phyloP scores from a whole-genome alignment of 2,329 filamentous ascomycete genomes.

The Alternaria gansuensis region DNA sequence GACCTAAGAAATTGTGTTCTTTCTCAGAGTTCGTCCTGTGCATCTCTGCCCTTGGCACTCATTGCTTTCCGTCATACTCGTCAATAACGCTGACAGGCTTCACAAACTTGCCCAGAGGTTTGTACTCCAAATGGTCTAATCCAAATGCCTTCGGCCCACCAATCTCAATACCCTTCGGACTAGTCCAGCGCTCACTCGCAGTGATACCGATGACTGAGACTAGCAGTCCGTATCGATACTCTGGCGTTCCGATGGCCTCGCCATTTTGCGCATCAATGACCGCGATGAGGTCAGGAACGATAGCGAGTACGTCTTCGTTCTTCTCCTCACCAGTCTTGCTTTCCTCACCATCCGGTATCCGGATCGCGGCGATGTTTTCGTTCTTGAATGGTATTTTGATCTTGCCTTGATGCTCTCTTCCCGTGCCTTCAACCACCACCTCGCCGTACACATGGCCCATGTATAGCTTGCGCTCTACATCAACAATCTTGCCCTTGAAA shows the following conservation, averaged over 20 bases:
- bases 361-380: constrained; percentile 71
- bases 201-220: constrained; percentile 65
- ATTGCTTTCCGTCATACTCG: constrained; percentile 53
- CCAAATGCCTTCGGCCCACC: constrained; percentile 62
- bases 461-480: constrained; percentile 54
- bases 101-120: constrained; percentile 61
- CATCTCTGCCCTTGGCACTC: background rate
- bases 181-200: constrained; percentile 65
- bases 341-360: constrained; percentile 36
- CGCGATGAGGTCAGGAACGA: constrained; percentile 61
- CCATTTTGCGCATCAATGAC: constrained; percentile 61
- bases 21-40: background rate
- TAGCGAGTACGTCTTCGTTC: constrained; percentile 56
- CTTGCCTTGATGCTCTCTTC: constrained; percentile 50
- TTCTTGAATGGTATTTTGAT: constrained; percentile 77
- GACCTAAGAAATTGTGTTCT: background rate
- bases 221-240: constrained; percentile 63
- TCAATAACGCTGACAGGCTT: constrained; percentile 64
- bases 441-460: constrained; percentile 57
- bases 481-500: constrained; percentile 58
- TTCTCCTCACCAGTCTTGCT: constrained; percentile 44
- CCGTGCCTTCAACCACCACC: constrained; percentile 51
- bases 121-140: constrained; percentile 60
- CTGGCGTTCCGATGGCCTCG: constrained; percentile 62
- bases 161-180: constrained; percentile 59